Base-by-base conservation (phyloP, 768 basidiomycete species). In the Stropharia rugosoannulata region DNA sequence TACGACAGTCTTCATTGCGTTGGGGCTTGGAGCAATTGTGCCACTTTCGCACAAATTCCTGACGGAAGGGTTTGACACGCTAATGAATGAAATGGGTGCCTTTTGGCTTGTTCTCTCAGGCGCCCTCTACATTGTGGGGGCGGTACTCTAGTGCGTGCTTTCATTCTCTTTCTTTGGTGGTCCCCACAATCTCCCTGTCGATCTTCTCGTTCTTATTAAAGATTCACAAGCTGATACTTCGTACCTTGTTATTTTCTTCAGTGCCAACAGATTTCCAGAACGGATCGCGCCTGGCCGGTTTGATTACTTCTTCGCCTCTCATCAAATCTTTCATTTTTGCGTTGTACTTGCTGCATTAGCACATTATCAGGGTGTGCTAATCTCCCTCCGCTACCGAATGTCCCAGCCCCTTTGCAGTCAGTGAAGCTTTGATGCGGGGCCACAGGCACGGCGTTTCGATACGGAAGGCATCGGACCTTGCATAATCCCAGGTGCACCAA, bases 261-360 rank as follows among this genome's bases (percentile, higher is more conserved):
- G 93, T 72, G 92, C 92, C 46, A 86, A 87, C 66, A 83, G 92
- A 48, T 79, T 93, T 53, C 93, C 93, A 42, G 93, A 95, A 64
- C 77, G 84, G 38, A 72, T 86, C 58, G 73, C 77, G 6, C 91
- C 91, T 5, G 92, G 93, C 37, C 81, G 71, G 59, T 94, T 94
- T 71, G 93, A 95, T 72, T 79, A 81, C 64, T 80, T 91, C 63
- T 80, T 86, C 53, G 81, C 89, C 0, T 93, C 89, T 16, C 94
- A 96, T 74, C 91, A 95, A 70, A 89, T 96, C 62, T 95, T 97
- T 70, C 95, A 95, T 66, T 68, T 86, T 57, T 85, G 81, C 63
- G 93, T 95, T 37, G 76, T 93, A 51, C 70, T 85, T 22, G 90
- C 88, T 9, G 89, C 86, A 36, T 69, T 87, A 61, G 74, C 82